Evolutionary conservation across 345 rosid genomes (phyloP).

Genomic region (Triadica sebifera): DNA sequence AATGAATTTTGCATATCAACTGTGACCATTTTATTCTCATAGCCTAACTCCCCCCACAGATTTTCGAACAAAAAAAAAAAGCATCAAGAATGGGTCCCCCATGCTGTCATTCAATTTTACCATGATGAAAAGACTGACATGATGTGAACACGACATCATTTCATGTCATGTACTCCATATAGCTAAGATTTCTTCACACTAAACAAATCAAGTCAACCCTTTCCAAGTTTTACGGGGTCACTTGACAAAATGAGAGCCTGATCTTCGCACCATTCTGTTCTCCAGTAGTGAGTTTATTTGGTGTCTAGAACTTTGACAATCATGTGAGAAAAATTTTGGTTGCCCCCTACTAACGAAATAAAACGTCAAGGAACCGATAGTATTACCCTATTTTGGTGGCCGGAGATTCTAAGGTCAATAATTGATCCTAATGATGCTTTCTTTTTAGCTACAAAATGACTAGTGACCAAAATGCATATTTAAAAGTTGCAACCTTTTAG

Average conservation of each 20-base stretch:
- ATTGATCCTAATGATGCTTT: too few species aligned
- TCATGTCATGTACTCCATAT: neutral
- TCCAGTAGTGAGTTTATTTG: too few species aligned
- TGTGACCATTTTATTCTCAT: neutral
- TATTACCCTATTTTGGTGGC: too few species aligned
- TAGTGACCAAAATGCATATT: too few species aligned
- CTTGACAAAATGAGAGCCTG: neutral
- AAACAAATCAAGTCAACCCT: neutral
- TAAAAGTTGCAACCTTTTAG: neutral
- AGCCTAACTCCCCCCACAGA: constrained; percentile 8
- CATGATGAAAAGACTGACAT: neutral
- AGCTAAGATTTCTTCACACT: neutral
- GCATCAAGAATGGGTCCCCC: neutral
- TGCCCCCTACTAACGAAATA: too few species aligned
- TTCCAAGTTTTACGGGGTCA: neutral
- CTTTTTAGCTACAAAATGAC: too few species aligned
- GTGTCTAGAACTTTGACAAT: too few species aligned
- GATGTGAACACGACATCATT: neutral
- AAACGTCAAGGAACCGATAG: too few species aligned
- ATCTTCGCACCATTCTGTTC: too few species aligned
- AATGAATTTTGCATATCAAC: neutral
- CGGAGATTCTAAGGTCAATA: too few species aligned
- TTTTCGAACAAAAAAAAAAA: constrained; percentile 7
- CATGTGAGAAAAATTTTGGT: too few species aligned
- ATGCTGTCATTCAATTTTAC: neutral